A percentile compares a stretch with the other conserved stretches of the same genome.
Conservation (phyloP, 1,284 basidiomycete species). For the Ustilago loliicola region DNA sequence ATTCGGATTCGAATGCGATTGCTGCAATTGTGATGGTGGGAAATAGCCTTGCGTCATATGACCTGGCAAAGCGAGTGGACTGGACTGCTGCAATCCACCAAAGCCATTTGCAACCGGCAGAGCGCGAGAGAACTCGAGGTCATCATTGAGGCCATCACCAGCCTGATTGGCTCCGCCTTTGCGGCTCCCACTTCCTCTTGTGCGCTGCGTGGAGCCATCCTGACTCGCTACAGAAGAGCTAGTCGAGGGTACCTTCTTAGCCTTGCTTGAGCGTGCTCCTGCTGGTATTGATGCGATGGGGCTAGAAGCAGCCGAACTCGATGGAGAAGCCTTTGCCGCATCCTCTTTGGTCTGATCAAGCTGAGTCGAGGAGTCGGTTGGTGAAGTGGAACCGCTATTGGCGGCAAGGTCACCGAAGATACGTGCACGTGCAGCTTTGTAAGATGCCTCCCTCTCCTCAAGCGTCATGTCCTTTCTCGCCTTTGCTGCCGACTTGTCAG, state of each 20-base stretch:
- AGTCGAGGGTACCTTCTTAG: slow-evolving; percentile 23
- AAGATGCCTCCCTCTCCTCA: slow-evolving; percentile 61
- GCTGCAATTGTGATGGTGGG: slow-evolving; percentile 24
- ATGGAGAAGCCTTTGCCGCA: slow-evolving; percentile 14
- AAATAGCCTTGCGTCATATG: slow-evolving; percentile 28
- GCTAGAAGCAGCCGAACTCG: slow-evolving; percentile 32
- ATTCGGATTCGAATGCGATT: slow-evolving; percentile 45
- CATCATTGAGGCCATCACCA: slow-evolving; percentile 20
- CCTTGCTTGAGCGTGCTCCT: slow-evolving; percentile 7
- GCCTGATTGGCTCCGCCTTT: slow-evolving; percentile 4
- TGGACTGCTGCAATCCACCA: slow-evolving; percentile 22
- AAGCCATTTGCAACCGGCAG: slow-evolving; percentile 16
- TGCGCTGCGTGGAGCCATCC: slow-evolving; percentile 23
- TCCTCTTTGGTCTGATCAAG: slow-evolving; percentile 17
- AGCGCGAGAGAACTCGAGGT: slow-evolving; percentile 39
- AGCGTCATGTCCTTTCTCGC: slow-evolving; percentile 61
- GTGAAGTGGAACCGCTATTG: slow-evolving; percentile 15
- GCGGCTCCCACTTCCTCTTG: neutral
- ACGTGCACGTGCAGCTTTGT: slow-evolving; percentile 59
- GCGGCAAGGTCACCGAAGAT: slow-evolving; percentile 54
- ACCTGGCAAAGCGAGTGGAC: slow-evolving; percentile 26
- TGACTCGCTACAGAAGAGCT: slow-evolving; percentile 19
- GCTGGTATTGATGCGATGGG: slow-evolving; percentile 24
- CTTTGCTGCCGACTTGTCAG: slow-evolving; percentile 29
- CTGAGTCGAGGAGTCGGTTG: slow-evolving; percentile 24